These are phyloP conservation scores for Coniochaeta sp. DNA, from an alignment of 2,329 filamentous ascomycete species.

Conservation along the genomic window DNA sequence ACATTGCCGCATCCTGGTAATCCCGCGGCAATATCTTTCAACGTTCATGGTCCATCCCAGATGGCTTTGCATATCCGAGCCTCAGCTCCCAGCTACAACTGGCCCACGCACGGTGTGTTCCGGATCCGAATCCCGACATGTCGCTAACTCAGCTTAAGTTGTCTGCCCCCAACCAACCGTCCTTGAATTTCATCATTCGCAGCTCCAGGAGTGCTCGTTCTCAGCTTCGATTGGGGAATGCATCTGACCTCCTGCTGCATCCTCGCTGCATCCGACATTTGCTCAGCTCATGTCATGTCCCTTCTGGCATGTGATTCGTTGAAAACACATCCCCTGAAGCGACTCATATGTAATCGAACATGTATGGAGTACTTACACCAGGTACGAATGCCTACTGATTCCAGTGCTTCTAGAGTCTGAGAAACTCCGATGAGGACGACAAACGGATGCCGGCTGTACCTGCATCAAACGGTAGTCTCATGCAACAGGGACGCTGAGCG, in stretches of 20 bases:
- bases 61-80: neutral
- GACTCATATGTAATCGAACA: neutral
- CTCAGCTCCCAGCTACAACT: neutral
- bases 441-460: neutral
- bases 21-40: neutral
- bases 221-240: neutral
- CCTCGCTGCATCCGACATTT: neutral
- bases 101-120: neutral
- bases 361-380: neutral
- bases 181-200: neutral
- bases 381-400: neutral
- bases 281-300: neutral
- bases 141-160: neutral
- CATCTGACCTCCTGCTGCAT: neutral
- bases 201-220: neutral
- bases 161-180: neutral
- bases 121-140: neutral
- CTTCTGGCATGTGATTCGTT: neutral
- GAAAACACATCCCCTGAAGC: neutral
- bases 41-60: neutral
- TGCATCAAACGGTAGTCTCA: neutral
- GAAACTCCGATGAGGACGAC: neutral
- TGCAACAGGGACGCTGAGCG: neutral
- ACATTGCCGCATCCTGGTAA: neutral
- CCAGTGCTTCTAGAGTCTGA: neutral